Conservation (phyloP, 2,329 filamentous ascomycete genomes). For the Epichloe aotearoae region DNA sequence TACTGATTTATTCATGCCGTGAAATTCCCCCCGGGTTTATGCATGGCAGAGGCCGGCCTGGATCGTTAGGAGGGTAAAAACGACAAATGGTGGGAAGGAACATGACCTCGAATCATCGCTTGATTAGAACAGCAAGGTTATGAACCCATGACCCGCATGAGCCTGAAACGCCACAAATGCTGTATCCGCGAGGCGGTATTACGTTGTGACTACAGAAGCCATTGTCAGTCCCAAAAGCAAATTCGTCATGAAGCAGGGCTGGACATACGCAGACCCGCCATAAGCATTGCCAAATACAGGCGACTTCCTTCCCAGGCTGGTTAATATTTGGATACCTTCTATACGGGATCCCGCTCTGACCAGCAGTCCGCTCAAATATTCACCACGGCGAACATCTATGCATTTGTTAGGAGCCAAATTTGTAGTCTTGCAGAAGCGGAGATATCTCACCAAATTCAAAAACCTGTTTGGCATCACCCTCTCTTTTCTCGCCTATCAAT, state of each 20-base stretch:
- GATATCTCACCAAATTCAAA: constrained; percentile 60
- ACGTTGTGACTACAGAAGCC: constrained; percentile 58
- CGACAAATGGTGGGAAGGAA: background rate
- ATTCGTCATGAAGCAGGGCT: background rate
- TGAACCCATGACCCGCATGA: constrained; percentile 72
- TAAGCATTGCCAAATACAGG: constrained; percentile 68
- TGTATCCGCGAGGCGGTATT: constrained; percentile 80
- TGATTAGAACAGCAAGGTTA: constrained; percentile 66
- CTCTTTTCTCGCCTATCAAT: constrained; percentile 72
- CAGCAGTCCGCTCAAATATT: constrained; percentile 77
- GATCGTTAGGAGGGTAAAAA: background rate
- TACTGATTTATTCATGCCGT: background rate
- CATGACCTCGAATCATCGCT: constrained; percentile 13
- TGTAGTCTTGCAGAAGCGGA: background rate
- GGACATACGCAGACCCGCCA: constrained; percentile 69
- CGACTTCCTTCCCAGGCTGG: constrained; percentile 76
- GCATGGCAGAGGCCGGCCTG: background rate
- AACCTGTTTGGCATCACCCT: constrained; percentile 53
- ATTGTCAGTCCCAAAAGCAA: background rate
- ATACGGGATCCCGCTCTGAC: constrained; percentile 71
- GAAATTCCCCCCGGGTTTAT: background rate
- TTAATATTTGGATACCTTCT: constrained; percentile 80
- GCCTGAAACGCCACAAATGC: constrained; percentile 75
- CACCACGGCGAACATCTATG: constrained; percentile 69
- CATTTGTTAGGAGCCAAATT: background rate